Conservation (phyloP, 805 yeast species). For the Yamadazyma endophytica region DNA sequence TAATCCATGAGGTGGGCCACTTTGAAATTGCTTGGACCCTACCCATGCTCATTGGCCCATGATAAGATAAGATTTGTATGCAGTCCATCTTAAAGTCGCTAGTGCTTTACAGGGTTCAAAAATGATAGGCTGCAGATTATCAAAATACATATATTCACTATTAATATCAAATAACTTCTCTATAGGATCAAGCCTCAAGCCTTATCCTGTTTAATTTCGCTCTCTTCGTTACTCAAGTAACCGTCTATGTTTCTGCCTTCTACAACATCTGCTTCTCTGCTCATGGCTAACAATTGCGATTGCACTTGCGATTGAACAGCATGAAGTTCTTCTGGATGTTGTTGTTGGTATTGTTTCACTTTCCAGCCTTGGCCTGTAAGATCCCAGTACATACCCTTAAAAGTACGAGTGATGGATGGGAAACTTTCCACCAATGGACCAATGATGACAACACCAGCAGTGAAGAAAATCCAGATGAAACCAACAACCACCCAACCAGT, state of each 20-base stretch:
- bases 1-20: too few relatives aligned
- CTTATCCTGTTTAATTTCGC: conserved; percentile 15
- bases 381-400: conserved; percentile 86
- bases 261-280: conserved; percentile 11
- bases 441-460: conserved; percentile 58
- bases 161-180: not conserved
- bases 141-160: not conserved
- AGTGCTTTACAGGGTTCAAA: too few relatives aligned
- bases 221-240: conserved; percentile 9
- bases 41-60: too few relatives aligned
- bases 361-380: conserved; percentile 69
- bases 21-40: too few relatives aligned
- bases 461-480: conserved; percentile 74
- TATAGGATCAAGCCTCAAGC: not conserved
- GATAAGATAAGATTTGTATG: too few relatives aligned
- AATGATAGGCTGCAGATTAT: too few relatives aligned
- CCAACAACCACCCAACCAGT: conserved; percentile 88
- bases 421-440: conserved; percentile 77
- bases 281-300: conserved; percentile 23
- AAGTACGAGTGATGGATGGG: conserved; percentile 55
- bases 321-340: conserved; percentile 71
- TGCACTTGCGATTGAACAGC: conserved; percentile 64
- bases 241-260: conserved; percentile 20
- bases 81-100: too few relatives aligned
- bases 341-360: conserved; percentile 69